Conservation (phyloP, 768 basidiomycete species). For the Podaxis rugospora region DNA sequence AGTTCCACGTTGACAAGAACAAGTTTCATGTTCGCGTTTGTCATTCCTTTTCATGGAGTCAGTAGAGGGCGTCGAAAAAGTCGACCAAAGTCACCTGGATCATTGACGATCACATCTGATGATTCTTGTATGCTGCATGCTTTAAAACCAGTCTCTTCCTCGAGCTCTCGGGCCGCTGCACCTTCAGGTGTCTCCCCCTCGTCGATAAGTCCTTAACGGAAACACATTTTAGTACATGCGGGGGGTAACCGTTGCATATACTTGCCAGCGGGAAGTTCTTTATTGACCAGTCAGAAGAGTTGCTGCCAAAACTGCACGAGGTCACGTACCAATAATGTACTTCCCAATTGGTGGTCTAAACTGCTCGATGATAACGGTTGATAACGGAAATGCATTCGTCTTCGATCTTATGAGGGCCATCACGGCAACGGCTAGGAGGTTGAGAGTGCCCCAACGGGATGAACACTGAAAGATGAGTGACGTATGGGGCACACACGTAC, state of each 20-base stretch:
- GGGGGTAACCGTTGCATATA: not conserved
- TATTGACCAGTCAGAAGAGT: not conserved
- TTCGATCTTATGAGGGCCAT: slow-evolving; percentile 77
- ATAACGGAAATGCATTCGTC: slow-evolving; percentile 63
- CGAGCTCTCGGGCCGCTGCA: slow-evolving; percentile 82
- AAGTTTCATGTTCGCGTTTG: slow-evolving; percentile 89
- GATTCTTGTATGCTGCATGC: slow-evolving; percentile 59
- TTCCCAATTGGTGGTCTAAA: slow-evolving; percentile 85
- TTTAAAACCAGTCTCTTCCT: slow-evolving; percentile 90
- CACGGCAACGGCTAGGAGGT: slow-evolving; percentile 70
- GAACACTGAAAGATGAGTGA: not conserved
- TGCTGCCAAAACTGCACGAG: not conserved
- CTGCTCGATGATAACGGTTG: slow-evolving; percentile 87
- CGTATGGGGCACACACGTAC: slow-evolving; percentile 30
- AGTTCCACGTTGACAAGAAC: slow-evolving; percentile 68
- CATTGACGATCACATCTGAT: slow-evolving; percentile 57
- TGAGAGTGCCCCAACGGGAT: not conserved
- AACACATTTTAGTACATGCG: not conserved
- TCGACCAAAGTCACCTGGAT: slow-evolving; percentile 53
- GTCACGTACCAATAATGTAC: slow-evolving; percentile 57
- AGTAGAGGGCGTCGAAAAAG: not conserved
- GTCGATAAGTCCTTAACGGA: slow-evolving; percentile 68
- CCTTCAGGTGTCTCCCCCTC: slow-evolving; percentile 76
- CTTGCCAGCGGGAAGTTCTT: slow-evolving; percentile 36
- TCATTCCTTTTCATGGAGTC: slow-evolving; percentile 63